Evolutionary conservation across 768 basidiomycete species (phyloP).

Genomic region (Pleurotus sapidus): DNA sequence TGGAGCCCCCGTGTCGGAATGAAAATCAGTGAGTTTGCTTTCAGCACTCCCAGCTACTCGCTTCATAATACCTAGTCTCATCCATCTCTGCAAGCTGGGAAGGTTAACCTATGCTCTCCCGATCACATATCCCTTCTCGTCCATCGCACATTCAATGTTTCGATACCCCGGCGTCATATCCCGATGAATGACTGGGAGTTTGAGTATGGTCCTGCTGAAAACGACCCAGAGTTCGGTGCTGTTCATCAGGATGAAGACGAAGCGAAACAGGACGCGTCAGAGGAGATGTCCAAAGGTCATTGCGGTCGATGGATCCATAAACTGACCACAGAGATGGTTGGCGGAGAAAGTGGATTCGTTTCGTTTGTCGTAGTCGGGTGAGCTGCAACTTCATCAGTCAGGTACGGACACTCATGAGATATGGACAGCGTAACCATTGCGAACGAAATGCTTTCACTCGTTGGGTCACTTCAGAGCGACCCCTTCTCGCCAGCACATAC

Average conservation of each 20-base stretch:
- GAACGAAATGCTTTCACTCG: slow-evolving; percentile 89
- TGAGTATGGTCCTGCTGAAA: slow-evolving; percentile 80
- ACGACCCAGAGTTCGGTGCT: slow-evolving; percentile 68
- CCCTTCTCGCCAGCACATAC: slow-evolving; percentile 68
- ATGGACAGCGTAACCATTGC: slow-evolving; percentile 72
- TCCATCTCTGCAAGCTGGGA: slow-evolving; percentile 55
- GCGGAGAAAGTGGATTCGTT: slow-evolving; percentile 62
- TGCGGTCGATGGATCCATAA: slow-evolving; percentile 82
- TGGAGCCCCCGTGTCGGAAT: slow-evolving; percentile 88
- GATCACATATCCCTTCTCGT: slow-evolving; percentile 90
- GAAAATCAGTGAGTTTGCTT: slow-evolving; percentile 59
- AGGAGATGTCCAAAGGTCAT: slow-evolving; percentile 33
- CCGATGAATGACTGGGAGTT: slow-evolving; percentile 80
- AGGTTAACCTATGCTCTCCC: slow-evolving; percentile 84
- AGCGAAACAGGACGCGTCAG: slow-evolving; percentile 16
- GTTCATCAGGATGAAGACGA: slow-evolving; percentile 26
- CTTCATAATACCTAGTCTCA: slow-evolving; percentile 4
- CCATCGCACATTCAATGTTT: slow-evolving; percentile 91
- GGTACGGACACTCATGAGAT: slow-evolving; percentile 7
- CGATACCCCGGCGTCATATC: slow-evolving; percentile 91
- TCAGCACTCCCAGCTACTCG: slow-evolving; percentile 1
- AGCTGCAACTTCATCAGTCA: slow-evolving; percentile 19
- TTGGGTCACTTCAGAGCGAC: slow-evolving; percentile 78
- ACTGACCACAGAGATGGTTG: slow-evolving; percentile 64
- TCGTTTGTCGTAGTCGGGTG: slow-evolving; percentile 91